phyloP scores from a whole-genome alignment of 306 rosid genomes.

The Trifolium pratense region DNA sequence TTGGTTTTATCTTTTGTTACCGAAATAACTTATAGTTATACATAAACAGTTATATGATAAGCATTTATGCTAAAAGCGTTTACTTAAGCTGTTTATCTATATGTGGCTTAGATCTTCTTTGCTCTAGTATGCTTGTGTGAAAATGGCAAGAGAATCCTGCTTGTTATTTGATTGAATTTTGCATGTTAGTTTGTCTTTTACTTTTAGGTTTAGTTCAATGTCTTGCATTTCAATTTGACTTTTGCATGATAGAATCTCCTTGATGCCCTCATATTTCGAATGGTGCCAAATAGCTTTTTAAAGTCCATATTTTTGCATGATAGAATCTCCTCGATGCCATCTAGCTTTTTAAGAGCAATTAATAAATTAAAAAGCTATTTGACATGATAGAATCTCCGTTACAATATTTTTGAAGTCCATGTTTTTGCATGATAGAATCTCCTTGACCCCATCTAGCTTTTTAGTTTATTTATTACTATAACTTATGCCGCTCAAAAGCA shows the following conservation, averaged over 20 bases:
- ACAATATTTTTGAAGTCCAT: too few species aligned
- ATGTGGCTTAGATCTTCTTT: neutral
- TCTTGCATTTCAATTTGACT: slow-evolving; percentile 14
- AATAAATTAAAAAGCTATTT: too few species aligned
- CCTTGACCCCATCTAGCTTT: too few species aligned
- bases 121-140: slow-evolving; percentile 8
- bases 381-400: too few species aligned
- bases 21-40: neutral
- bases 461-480: neutral
- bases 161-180: neutral
- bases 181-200: neutral
- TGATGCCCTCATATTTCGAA: slow-evolving; percentile 2
- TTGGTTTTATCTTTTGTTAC: neutral
- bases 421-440: too few species aligned
- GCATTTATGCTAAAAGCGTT: neutral
- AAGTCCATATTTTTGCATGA: too few species aligned
- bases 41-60: neutral
- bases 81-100: neutral
- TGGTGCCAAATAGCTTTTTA: neutral
- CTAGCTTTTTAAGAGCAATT: too few species aligned
- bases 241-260: slow-evolving; percentile 3
- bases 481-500: too few species aligned
- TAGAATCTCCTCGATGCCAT: too few species aligned
- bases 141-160: neutral
- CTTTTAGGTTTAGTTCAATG: neutral